A percentile compares a stretch with the other conserved stretches of the same genome.
Evolutionary conservation across 345 rosid species (phyloP).

Genomic region (Populus davidiana): DNA sequence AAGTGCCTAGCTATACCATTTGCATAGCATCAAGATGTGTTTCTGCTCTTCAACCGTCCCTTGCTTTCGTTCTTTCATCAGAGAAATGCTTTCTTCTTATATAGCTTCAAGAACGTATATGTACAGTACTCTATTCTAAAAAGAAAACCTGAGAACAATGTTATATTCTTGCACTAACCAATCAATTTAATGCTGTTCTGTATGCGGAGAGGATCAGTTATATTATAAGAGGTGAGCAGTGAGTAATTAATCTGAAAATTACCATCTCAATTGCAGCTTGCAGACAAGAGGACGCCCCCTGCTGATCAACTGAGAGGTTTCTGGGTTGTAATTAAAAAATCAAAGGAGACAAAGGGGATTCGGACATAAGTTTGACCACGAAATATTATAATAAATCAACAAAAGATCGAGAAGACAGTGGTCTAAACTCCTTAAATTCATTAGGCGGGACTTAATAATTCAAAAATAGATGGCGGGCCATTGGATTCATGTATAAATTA

Average conservation of each 20-base stretch:
- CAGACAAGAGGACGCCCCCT: too few relatives aligned
- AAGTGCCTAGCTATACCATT: neutral
- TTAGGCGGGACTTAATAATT: neutral
- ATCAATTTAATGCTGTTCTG: too few relatives aligned
- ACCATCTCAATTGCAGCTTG: too few relatives aligned
- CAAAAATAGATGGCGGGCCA: neutral
- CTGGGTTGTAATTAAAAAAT: too few relatives aligned
- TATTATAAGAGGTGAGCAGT: too few relatives aligned
- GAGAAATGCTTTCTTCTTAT: too few relatives aligned
- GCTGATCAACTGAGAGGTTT: too few relatives aligned
- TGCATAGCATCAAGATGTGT: neutral
- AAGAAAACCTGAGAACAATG: too few relatives aligned
- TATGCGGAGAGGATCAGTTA: too few relatives aligned
- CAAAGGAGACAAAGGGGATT: neutral
- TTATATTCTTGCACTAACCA: too few relatives aligned
- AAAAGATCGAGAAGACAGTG: neutral
- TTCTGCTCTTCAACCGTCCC: neutral
- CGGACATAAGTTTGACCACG: neutral
- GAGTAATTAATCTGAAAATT: too few relatives aligned
- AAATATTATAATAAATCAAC: neutral
- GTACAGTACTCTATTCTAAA: neutral
- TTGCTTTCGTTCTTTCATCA: neutral
- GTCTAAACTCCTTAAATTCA: neutral
- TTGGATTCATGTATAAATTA: neutral
- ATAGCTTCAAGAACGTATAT: neutral